phyloP scores from a whole-genome alignment of 2,329 filamentous ascomycete species.

The Botrytis cinerea region DNA sequence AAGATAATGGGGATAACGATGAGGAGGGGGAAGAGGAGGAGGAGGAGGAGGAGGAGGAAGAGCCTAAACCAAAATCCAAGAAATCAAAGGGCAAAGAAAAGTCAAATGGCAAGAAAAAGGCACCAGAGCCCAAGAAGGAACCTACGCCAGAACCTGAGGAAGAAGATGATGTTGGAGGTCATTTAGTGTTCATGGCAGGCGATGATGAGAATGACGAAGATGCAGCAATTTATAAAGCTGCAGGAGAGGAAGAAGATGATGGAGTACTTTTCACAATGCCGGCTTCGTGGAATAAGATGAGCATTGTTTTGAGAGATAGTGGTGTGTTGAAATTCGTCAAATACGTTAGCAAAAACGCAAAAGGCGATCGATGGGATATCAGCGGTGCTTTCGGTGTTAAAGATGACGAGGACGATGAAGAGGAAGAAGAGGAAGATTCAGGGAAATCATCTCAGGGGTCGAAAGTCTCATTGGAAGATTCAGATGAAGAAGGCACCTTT shows the following conservation, averaged over 20 bases:
- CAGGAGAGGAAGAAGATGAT: slow-evolving; percentile 68
- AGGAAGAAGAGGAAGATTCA: slow-evolving; percentile 40
- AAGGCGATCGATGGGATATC: slow-evolving; percentile 91
- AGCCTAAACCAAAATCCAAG: slow-evolving; percentile 30
- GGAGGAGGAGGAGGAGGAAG: slow-evolving; percentile 35
- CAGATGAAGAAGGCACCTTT: slow-evolving; percentile 57
- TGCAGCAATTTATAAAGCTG: slow-evolving; percentile 84
- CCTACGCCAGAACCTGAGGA: slow-evolving; percentile 36
- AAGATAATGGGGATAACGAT: slow-evolving; percentile 43
- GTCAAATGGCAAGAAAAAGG: slow-evolving; percentile 11
- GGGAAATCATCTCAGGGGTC: slow-evolving; percentile 34
- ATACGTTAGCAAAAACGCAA: slow-evolving; percentile 81
- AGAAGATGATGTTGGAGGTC: slow-evolving; percentile 66
- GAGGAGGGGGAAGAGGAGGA: slow-evolving; percentile 33
- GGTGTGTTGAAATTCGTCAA: slow-evolving; percentile 93
- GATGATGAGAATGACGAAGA: slow-evolving; percentile 72
- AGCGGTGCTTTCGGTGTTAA: slow-evolving; percentile 75
- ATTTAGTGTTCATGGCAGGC: slow-evolving; percentile 92
- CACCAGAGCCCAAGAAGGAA: slow-evolving; percentile 14
- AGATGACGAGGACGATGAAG: slow-evolving; percentile 51
- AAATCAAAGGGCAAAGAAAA: slow-evolving; percentile 18
- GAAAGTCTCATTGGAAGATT: slow-evolving; percentile 43
- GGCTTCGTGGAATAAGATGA: slow-evolving; percentile 85
- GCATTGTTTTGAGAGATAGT: slow-evolving; percentile 83
- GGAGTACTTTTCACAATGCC: slow-evolving; percentile 69